These are phyloP conservation scores for Hirsutella minnesotensis DNA, from an alignment of 2,329 filamentous ascomycete genomes.

Conservation along the genomic window DNA sequence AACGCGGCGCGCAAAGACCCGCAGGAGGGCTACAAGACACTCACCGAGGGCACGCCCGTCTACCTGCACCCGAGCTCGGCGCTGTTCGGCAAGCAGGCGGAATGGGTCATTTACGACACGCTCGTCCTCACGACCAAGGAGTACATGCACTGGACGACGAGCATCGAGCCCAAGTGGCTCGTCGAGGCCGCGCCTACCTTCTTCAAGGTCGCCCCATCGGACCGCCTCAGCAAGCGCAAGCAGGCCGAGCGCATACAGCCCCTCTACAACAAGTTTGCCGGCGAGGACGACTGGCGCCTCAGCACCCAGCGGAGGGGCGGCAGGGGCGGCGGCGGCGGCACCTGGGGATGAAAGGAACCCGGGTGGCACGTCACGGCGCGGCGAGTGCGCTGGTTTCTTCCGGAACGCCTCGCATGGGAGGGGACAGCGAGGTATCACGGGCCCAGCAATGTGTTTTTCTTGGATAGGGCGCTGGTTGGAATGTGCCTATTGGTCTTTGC, in stretches of 20 bases:
- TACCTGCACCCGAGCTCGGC: slow-evolving; percentile 89
- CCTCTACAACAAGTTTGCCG: slow-evolving; percentile 82
- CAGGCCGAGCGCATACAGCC: slow-evolving; percentile 92
- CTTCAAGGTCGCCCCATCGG: slow-evolving; percentile 90
- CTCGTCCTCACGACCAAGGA: slow-evolving; percentile 91
- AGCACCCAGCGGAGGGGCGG: slow-evolving; percentile 79
- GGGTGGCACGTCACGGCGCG: too few relatives aligned
- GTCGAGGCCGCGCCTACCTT: slow-evolving; percentile 97
- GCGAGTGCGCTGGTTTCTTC: too few relatives aligned
- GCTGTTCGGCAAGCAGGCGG: slow-evolving; percentile 87
- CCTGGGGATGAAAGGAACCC: slow-evolving; percentile 58
- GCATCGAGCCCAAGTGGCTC: slow-evolving; percentile 87
- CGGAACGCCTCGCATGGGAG: too few relatives aligned
- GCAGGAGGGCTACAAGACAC: slow-evolving; percentile 92
- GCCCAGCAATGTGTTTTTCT: too few relatives aligned
- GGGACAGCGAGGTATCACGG: too few relatives aligned
- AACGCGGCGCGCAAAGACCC: slow-evolving; percentile 92
- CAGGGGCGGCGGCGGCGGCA: slow-evolving; percentile 74
- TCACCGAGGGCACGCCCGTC: slow-evolving; percentile 89
- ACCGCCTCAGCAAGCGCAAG: slow-evolving; percentile 80
- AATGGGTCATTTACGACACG: slow-evolving; percentile 91
- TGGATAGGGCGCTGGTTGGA: too few relatives aligned
- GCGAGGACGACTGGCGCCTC: slow-evolving; percentile 90
- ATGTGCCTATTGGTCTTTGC: too few relatives aligned
- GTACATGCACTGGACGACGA: slow-evolving; percentile 92